Conservation (phyloP, 192 early-diverging fungal species). For the Pilobolus umbonatus region DNA sequence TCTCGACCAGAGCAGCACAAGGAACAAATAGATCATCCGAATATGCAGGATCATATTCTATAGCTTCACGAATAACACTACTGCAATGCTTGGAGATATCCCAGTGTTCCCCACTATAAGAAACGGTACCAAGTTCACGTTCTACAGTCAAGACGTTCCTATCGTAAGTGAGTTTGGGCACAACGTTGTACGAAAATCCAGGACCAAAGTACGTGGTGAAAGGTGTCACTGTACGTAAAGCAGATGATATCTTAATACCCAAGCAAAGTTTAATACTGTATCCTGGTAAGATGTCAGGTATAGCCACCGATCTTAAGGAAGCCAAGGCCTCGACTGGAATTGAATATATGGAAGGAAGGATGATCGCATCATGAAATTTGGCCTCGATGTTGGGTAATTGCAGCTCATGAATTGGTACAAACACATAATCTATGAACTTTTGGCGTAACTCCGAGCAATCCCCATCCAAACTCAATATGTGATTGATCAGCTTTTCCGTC, state of each 20-base stretch:
- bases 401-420: constrained; percentile 58
- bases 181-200: constrained; percentile 44
- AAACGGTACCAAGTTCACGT: constrained; percentile 50
- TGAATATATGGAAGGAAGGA: constrained; percentile 32
- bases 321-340: constrained; percentile 47
- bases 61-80: constrained; percentile 50
- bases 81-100: constrained; percentile 62
- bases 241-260: constrained; percentile 60
- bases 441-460: neutral
- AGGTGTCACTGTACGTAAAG: constrained; percentile 62
- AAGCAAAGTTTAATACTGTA: constrained; percentile 53
- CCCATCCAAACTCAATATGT: neutral
- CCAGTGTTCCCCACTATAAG: constrained; percentile 43
- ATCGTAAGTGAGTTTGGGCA: constrained; percentile 36
- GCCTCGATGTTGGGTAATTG: constrained; percentile 55
- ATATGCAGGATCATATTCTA: constrained; percentile 36
- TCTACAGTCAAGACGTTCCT: constrained; percentile 41
- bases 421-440: constrained; percentile 29
- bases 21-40: constrained; percentile 42
- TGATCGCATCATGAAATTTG: constrained; percentile 39
- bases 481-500: constrained; percentile 33
- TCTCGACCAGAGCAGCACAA: constrained; percentile 53
- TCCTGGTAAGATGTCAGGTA: constrained; percentile 29
- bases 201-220: constrained; percentile 56
- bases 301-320: constrained; percentile 55